Conservation (phyloP, 331 rosid species). For the Acacia concinna region DNA sequence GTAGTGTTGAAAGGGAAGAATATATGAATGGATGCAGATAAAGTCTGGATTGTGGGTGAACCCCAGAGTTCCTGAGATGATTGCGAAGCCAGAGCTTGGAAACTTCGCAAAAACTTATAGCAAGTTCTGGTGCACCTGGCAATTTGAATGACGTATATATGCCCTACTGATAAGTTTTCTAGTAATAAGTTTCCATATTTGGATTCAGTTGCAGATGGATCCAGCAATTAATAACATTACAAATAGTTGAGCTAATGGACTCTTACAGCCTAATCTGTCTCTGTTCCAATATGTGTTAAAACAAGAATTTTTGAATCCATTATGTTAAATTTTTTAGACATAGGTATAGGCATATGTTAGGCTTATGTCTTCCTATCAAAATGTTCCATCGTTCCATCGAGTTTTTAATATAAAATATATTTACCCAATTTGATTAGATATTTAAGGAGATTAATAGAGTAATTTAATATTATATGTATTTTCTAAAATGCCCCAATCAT, state of each 20-base stretch:
- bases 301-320: too few species aligned
- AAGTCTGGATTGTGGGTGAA: constrained; percentile 70
- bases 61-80: constrained; percentile 70
- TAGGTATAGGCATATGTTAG: too few species aligned
- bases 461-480: too few species aligned
- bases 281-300: too few species aligned
- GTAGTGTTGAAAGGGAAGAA: not conserved
- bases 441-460: too few species aligned
- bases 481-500: too few species aligned
- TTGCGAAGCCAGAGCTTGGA: constrained; percentile 62
- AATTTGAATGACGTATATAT: constrained; percentile 69
- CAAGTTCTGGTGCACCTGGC: constrained; percentile 96
- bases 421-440: too few species aligned
- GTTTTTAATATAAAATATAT: too few species aligned
- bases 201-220: not conserved
- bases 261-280: too few species aligned
- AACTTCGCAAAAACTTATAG: constrained; percentile 68
- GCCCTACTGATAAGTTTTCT: not conserved
- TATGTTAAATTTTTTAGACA: too few species aligned
- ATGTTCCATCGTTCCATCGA: too few species aligned
- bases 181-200: not conserved
- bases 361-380: too few species aligned
- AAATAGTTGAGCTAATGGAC: not conserved
- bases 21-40: constrained; percentile 40
- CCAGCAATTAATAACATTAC: not conserved